Conservation (phyloP, 306 rosid species). For the Citrullus colocynthis region DNA sequence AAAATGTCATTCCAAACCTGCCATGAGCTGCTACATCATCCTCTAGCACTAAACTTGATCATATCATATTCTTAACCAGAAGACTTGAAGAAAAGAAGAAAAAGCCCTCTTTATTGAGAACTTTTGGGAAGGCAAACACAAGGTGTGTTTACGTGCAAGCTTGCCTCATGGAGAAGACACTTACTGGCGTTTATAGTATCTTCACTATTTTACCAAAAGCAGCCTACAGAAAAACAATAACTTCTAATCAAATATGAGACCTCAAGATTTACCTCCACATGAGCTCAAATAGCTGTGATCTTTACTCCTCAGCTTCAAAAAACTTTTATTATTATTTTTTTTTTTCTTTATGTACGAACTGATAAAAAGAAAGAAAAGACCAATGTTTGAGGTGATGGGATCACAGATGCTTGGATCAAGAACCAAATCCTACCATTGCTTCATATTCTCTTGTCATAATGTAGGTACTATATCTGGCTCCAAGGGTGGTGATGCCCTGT, state of each 20-base stretch:
- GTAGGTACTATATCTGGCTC: not conserved
- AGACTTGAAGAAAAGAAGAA: not conserved
- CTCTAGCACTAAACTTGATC: not conserved
- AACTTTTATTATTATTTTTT: not conserved
- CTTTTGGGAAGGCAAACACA: not conserved
- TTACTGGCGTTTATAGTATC: not conserved
- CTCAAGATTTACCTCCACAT: not conserved
- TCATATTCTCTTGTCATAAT: not conserved
- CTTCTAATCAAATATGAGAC: not conserved
- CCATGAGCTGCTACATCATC: too few species aligned
- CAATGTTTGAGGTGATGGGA: too few species aligned
- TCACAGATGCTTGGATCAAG: not conserved
- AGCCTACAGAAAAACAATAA: not conserved
- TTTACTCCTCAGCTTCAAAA: not conserved
- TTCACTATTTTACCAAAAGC: not conserved
- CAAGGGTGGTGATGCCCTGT: not conserved
- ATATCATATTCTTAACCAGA: not conserved
- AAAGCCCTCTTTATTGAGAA: not conserved
- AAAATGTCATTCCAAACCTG: too few species aligned
- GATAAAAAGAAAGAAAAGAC: not conserved
- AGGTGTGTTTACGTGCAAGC: not conserved
- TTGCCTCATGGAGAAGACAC: not conserved
- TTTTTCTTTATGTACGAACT: not conserved
- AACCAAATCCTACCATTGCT: not conserved
- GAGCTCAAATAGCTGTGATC: not conserved